Evolutionary conservation across 73 alveolate genomes (phyloP).

Genomic region (Vitrella brassicaformis): DNA sequence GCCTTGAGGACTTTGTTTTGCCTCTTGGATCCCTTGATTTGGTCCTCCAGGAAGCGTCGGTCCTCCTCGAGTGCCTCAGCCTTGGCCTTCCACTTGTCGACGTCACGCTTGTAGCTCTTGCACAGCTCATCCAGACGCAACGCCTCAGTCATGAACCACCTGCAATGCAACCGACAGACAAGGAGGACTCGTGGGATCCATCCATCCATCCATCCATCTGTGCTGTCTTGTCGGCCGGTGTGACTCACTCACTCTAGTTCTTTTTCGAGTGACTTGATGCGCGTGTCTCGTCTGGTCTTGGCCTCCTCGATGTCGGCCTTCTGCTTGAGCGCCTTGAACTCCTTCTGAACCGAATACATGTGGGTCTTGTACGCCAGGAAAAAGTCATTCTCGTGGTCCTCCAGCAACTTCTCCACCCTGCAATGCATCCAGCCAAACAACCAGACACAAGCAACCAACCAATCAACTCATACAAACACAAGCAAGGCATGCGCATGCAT

Average conservation of each 20-base stretch:
- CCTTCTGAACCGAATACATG: conserved; percentile 23
- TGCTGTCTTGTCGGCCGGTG: too few species aligned
- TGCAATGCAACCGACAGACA: too few species aligned
- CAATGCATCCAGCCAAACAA: too few species aligned
- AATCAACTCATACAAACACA: too few species aligned
- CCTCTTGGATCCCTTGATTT: conserved; percentile 45
- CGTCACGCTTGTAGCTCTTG: conserved; percentile 36
- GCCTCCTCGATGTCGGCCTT: neutral
- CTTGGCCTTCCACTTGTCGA: conserved; percentile 32
- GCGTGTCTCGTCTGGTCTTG: neutral
- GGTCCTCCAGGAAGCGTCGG: conserved; percentile 41
- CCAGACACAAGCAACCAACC: too few species aligned
- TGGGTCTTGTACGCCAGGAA: conserved; percentile 28
- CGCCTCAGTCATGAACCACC: conserved; percentile 14
- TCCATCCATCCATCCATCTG: too few species aligned
- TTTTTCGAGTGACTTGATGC: neutral
- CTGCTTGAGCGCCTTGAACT: conserved; percentile 14
- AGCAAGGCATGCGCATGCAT: too few species aligned
- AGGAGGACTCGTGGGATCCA: too few species aligned
- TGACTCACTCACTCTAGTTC: too few species aligned
- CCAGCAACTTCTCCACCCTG: neutral
- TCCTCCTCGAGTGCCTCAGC: conserved; percentile 48
- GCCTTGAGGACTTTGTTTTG: conserved; percentile 18
- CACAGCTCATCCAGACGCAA: conserved; percentile 25
- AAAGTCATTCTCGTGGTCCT: conserved; percentile 4